Base-by-base conservation (phyloP, 805 yeast species). In the Ogataea trehalophila region DNA sequence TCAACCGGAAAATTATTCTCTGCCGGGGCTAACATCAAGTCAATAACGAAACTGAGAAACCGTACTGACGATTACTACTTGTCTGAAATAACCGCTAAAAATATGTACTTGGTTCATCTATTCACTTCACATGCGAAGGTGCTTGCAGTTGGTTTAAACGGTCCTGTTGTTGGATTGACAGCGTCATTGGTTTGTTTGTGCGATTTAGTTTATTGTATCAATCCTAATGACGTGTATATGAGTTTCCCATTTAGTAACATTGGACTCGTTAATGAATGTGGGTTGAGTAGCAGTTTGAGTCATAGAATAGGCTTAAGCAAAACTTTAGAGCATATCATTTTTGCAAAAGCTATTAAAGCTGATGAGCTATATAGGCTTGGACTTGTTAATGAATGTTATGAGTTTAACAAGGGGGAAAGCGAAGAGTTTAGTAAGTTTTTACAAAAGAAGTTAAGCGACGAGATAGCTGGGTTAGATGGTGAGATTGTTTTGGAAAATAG, bases 181-280 rank as follows among this genome's bases (percentile, higher is more conserved):
- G 80, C 91, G 2, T 89, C 90, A 0, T 64, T 89, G 44, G 82
- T 87, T 13, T 77, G 84, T n/a, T 68, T 85, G 45, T 80, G 86
- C 65, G 97, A 89, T 66, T 72, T 89, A 49, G 73, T 89, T 9
- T 88, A 87, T 60, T 83, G 84, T 14, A 77, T 74, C 54, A 79
- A 82, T 57, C 22, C 22, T 6, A 77, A 74, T 41, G 70, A 74
- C 36, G 77, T 81, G 50, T 81, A 67, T 59, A 60, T 88, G 52
- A 75, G 83, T 58, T 75, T 82, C 15, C 96, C 97, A 6, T 89
- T 89, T 66, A 80, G 90, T 39, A 85, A 83, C 60, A 74, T 89
- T 55, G 95, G 96, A 2, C 75, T 89, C 56, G 90, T 86, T 2
- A 80, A 85, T 50, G 97, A 89, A 65, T 95, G 96, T 47, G 87